These are phyloP conservation scores for Teratosphaeria zuluensis DNA, from an alignment of 2,329 filamentous ascomycete genomes.

Conservation along the genomic window DNA sequence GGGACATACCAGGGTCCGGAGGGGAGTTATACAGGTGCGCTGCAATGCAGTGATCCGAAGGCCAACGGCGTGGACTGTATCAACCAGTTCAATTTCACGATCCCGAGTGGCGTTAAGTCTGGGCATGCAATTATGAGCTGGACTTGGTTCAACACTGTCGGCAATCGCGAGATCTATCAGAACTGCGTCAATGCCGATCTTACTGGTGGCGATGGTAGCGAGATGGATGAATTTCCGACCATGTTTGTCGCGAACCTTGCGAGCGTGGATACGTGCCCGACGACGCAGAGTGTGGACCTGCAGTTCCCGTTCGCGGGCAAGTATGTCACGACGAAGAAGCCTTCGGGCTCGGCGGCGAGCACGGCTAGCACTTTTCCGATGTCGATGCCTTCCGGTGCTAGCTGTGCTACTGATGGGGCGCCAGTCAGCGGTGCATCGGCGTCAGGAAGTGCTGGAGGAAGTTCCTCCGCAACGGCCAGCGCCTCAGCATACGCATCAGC, in stretches of 20 bases:
- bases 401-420: slow-evolving; percentile 6
- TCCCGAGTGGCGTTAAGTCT: slow-evolving; percentile 61
- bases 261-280: slow-evolving; percentile 42
- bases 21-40: slow-evolving; percentile 17
- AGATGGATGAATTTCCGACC: slow-evolving; percentile 55
- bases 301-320: slow-evolving; percentile 60
- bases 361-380: slow-evolving; percentile 9
- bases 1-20: slow-evolving; percentile 14
- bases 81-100: slow-evolving; percentile 57
- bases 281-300: slow-evolving; percentile 46
- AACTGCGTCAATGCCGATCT: slow-evolving; percentile 75
- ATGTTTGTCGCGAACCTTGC: slow-evolving; percentile 67
- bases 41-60: slow-evolving; percentile 7
- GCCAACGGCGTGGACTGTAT: slow-evolving; percentile 18
- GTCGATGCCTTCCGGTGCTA: slow-evolving; percentile 13
- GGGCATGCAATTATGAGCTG: slow-evolving; percentile 78
- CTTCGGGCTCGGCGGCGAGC: slow-evolving; percentile 6
- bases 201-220: slow-evolving; percentile 42
- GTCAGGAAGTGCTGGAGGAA: not conserved
- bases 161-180: slow-evolving; percentile 97
- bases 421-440: not conserved
- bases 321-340: slow-evolving; percentile 37
- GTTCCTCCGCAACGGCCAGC: not conserved
- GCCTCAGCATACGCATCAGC: not conserved
- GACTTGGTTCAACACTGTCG: slow-evolving; percentile 90